Conservation (phyloP, 2,329 filamentous ascomycete genomes). For the Eutypa lata region DNA sequence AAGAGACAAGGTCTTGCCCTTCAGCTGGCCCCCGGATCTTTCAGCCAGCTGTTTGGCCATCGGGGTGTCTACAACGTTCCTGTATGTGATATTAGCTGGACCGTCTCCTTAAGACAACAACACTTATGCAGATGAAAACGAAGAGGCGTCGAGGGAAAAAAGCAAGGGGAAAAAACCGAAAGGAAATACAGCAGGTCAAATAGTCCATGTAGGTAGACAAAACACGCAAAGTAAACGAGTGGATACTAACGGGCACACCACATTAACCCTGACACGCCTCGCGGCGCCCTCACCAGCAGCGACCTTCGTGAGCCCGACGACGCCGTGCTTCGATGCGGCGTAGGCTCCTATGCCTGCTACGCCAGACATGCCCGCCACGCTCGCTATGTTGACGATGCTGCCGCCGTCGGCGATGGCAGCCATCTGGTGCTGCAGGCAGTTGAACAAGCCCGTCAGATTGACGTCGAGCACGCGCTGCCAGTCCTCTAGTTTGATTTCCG, state of each 20-base stretch:
- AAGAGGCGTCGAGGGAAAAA: no score
- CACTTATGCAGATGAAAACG: no score
- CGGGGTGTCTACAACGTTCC: constrained; percentile 6
- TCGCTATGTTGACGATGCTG: constrained; percentile 44
- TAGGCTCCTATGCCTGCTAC: constrained; percentile 26
- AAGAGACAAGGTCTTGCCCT: constrained; percentile 6
- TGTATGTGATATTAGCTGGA: not conserved
- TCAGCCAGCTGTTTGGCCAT: constrained; percentile 6
- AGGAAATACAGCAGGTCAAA: no score
- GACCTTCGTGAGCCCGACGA: constrained; percentile 26
- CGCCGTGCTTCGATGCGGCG: constrained; percentile 27
- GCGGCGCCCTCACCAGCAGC: constrained; percentile 26
- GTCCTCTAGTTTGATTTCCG: constrained; percentile 32
- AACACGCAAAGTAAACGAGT: not conserved
- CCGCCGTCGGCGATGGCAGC: constrained; percentile 35
- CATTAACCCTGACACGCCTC: constrained; percentile 21
- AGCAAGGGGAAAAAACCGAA: no score
- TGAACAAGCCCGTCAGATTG: constrained; percentile 46
- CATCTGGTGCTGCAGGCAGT: constrained; percentile 48
- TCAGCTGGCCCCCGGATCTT: not conserved
- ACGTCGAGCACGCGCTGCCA: constrained; percentile 41
- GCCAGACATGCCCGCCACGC: constrained; percentile 37
- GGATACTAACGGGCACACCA: constrained; percentile 24
- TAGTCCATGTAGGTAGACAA: no score
- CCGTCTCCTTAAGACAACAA: no score